These are phyloP conservation scores for Lipomyces starkeyi DNA, from an alignment of 805 yeast species.

Conservation along the genomic window DNA sequence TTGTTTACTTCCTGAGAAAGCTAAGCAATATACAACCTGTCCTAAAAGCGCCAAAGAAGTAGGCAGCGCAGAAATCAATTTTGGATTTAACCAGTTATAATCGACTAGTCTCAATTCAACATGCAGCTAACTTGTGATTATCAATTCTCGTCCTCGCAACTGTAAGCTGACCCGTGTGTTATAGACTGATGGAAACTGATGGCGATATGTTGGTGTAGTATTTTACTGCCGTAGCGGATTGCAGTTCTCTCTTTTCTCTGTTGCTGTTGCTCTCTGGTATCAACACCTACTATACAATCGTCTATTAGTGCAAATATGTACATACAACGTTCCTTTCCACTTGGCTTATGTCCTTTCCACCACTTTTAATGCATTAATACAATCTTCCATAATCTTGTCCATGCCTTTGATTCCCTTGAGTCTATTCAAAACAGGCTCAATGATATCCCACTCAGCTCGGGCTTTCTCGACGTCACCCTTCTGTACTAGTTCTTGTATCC, in stretches of 20 bases:
- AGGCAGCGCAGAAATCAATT: neutral
- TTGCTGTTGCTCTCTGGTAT: neutral
- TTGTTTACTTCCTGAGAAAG: conserved; percentile 23
- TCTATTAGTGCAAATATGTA: neutral
- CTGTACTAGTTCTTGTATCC: conserved; percentile 16
- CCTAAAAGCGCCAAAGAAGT: neutral
- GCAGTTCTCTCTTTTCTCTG: neutral
- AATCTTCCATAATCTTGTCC: conserved; percentile 22
- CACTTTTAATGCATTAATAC: conserved; percentile 1
- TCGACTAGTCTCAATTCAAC: neutral
- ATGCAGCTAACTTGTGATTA: conserved; percentile 5
- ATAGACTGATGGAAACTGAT: neutral
- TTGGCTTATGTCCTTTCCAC: neutral
- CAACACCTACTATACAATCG: neutral
- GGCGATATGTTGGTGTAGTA: neutral
- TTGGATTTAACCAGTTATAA: neutral
- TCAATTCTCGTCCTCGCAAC: neutral
- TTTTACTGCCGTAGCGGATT: neutral
- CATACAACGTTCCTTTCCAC: neutral
- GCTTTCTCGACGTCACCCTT: conserved; percentile 25
- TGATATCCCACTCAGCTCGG: conserved; percentile 20
- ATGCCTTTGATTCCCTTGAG: conserved; percentile 16
- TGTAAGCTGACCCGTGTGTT: neutral
- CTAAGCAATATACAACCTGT: conserved; percentile 24
- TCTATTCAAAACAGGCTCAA: conserved; percentile 20